These are phyloP conservation scores for Berberis thunbergii DNA, from an alignment of 164 flowering plant species.

Conservation along the genomic window DNA sequence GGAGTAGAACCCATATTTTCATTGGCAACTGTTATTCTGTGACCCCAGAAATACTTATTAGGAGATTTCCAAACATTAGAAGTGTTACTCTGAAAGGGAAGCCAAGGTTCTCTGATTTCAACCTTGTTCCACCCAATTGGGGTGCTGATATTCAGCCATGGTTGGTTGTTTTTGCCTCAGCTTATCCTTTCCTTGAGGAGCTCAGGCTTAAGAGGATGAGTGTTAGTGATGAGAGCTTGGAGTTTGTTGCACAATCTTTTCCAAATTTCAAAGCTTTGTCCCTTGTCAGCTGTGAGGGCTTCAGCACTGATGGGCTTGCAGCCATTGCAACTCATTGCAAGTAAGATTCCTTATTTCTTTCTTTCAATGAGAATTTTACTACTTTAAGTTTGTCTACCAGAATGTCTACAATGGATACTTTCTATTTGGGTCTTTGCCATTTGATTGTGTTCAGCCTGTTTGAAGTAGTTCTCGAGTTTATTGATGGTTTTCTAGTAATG, in stretches of 20 bases:
- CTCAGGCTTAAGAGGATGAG: slow-evolving; percentile 66
- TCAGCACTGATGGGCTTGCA: slow-evolving; percentile 66
- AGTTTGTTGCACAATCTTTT: slow-evolving; percentile 43
- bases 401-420: neutral
- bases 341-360: slow-evolving; percentile 22
- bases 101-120: slow-evolving; percentile 75
- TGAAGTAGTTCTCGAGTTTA: too few species aligned
- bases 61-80: slow-evolving; percentile 59
- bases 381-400: neutral
- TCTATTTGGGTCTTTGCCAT: neutral
- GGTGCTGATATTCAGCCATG: slow-evolving; percentile 63
- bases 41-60: slow-evolving; percentile 52
- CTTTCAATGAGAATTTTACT: neutral
- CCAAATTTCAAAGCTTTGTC: slow-evolving; percentile 46
- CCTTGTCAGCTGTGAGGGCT: slow-evolving; percentile 73
- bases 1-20: slow-evolving; percentile 37
- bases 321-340: slow-evolving; percentile 65
- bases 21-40: slow-evolving; percentile 78
- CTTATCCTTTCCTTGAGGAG: slow-evolving; percentile 63
- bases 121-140: slow-evolving; percentile 68
- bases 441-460: neutral
- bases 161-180: slow-evolving; percentile 45
- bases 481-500: neutral
- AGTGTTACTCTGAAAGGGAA: slow-evolving; percentile 69
- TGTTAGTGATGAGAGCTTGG: slow-evolving; percentile 60